A percentile compares a stretch with the other conserved stretches of the same genome.
Conservation (phyloP, 2,329 filamentous ascomycete species). For the Dendryphion nanum region DNA sequence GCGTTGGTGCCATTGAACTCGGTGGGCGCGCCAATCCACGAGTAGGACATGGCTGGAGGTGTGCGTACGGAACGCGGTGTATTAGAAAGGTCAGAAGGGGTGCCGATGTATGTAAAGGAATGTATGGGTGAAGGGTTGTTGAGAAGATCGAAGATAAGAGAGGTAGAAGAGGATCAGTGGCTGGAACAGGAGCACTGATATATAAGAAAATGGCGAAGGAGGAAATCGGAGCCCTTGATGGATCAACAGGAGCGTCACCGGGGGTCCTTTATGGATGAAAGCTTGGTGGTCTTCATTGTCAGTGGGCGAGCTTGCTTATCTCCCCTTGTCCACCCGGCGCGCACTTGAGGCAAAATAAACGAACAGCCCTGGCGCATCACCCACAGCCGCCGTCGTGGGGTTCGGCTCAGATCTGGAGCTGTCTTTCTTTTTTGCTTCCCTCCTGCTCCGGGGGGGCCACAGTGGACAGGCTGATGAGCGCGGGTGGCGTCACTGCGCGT, state of each 20-base stretch:
- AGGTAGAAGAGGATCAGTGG: constrained; percentile 9
- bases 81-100: neutral
- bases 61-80: constrained; percentile 1
- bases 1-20: constrained; percentile 55
- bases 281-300: constrained; percentile 12
- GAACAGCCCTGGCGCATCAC: constrained; percentile 21
- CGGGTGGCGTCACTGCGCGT: constrained; percentile 27
- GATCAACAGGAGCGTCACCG: constrained; percentile 26
- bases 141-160: constrained; percentile 10
- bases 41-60: constrained; percentile 47
- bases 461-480: constrained; percentile 10
- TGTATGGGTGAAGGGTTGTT: constrained; percentile 2
- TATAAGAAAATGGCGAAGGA: constrained; percentile 25
- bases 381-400: constrained; percentile 38
- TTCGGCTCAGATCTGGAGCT: constrained; percentile 33
- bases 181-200: constrained; percentile 28
- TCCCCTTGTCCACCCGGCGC: constrained; percentile 34
- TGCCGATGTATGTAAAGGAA: neutral
- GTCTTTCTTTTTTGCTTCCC: constrained; percentile 30
- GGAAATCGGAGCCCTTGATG: constrained; percentile 28
- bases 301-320: constrained; percentile 25
- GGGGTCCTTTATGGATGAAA: constrained; percentile 33
- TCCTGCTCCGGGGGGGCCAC: constrained; percentile 1
- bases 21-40: constrained; percentile 46
- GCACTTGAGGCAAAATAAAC: constrained; percentile 35